Percentiles rank a stretch among this genome's conserved stretches.
Conservation (phyloP, 2,329 filamentous ascomycete species). For the Botrytis fragariae region DNA sequence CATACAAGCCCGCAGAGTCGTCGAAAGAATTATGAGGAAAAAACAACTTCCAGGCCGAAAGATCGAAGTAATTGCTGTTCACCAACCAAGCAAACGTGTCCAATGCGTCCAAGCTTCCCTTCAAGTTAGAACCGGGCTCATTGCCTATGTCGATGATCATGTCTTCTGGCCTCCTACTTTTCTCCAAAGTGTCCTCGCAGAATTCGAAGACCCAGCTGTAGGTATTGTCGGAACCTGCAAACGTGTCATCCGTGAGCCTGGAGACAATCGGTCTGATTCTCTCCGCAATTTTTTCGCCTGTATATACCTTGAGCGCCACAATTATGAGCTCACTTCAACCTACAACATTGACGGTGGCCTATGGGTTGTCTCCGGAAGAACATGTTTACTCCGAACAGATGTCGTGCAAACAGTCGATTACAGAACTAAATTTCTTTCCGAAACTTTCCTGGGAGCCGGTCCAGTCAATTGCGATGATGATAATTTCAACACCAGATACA, state of each 20-base stretch:
- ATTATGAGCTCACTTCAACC: slow-evolving; percentile 57
- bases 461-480: slow-evolving; percentile 58
- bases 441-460: slow-evolving; percentile 49
- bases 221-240: slow-evolving; percentile 59
- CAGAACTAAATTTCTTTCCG: slow-evolving; percentile 46
- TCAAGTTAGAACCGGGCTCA: slow-evolving; percentile 24
- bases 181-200: slow-evolving; percentile 24
- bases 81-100: slow-evolving; percentile 23
- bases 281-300: slow-evolving; percentile 54
- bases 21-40: background rate
- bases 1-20: background rate
- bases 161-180: slow-evolving; percentile 28
- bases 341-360: slow-evolving; percentile 58
- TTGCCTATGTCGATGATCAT: slow-evolving; percentile 28
- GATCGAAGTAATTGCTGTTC: slow-evolving; percentile 14
- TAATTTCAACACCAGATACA: slow-evolving; percentile 58
- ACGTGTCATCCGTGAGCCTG: slow-evolving; percentile 45
- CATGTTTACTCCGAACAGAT: slow-evolving; percentile 48
- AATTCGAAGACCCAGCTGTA: slow-evolving; percentile 40
- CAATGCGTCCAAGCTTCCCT: slow-evolving; percentile 25
- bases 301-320: slow-evolving; percentile 59
- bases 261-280: slow-evolving; percentile 20
- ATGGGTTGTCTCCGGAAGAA: slow-evolving; percentile 58
- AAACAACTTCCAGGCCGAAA: background rate
- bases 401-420: slow-evolving; percentile 50